Base-by-base conservation (phyloP, 2,329 filamentous ascomycete species). In the Xylariales sp. region DNA sequence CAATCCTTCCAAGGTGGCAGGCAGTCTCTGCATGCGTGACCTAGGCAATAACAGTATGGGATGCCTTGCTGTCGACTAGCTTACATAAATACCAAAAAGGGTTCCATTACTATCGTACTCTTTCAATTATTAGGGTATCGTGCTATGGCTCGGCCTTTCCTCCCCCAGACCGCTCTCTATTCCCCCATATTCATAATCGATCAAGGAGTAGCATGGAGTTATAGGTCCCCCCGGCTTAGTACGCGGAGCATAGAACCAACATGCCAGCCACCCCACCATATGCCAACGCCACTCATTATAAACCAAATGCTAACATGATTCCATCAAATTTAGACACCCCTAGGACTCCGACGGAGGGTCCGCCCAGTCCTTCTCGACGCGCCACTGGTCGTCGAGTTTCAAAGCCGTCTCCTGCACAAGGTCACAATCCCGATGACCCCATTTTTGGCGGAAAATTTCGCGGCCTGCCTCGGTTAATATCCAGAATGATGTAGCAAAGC, bases 381-480 rank as follows among this genome's bases (percentile, higher is more conserved):
- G 70, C 75, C 75, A 77, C 62, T 75, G 73, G 46, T 77, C 75
- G 9, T 73, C 71, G 7, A 75, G 64, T 57, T 69, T 63, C 10
- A 77, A 62, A 16, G 75, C 75, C n/a, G 75, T 77, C 30, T 71
- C 73, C 28, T 72, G 45, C 3, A 73, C 71, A 1, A 77, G 68
- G 49, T 77, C 66, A 59, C 75, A 77, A 3, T 73, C 72, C 14
- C 64, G 71, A 50, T 77, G 75, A 8, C 75, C 75, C 74, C 75
- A 77, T 69, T 77, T 77, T 65, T 73, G 73, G 34, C 73, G 69
- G 67, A 75, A 77, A 8, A 83, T 76, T 66, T 79, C 77, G n/a
- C 78, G 74, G 0, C 84, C 84, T 18, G 81, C 79, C 69, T 84
- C 83, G 34, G 82, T 83, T 18, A 83, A 74, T 58, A 85, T 77